Percentiles rank a stretch among this genome's conserved stretches.
Conservation (phyloP, 2,329 filamentous ascomycete species). For the Ophiocordyceps camponoti-leonardi region DNA sequence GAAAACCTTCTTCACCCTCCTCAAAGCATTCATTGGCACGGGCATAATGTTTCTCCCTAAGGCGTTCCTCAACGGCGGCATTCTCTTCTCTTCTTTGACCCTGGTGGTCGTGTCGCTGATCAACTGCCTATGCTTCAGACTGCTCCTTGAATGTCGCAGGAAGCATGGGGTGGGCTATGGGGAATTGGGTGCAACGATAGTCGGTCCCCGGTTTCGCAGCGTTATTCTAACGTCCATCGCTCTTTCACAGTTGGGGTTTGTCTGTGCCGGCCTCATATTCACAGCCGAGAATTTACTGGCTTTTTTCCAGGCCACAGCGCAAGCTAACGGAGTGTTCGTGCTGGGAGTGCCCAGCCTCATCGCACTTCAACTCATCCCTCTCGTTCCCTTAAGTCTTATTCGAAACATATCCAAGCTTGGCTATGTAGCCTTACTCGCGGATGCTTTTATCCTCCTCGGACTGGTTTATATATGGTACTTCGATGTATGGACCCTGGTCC, state of each 20-base stretch:
- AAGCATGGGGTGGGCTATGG: conserved; percentile 55
- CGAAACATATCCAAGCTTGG: conserved; percentile 62
- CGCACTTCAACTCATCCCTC: conserved; percentile 42
- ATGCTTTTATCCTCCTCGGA: conserved; percentile 55
- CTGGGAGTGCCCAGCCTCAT: conserved; percentile 40
- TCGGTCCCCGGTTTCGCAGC: conserved; percentile 42
- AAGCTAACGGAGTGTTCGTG: conserved; percentile 29
- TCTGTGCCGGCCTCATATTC: conserved; percentile 63
- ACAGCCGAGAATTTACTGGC: conserved; percentile 56
- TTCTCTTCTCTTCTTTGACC: conserved; percentile 56
- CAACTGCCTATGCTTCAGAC: conserved; percentile 54
- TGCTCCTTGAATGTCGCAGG: conserved; percentile 50
- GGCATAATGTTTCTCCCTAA: conserved; percentile 73
- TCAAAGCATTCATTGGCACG: conserved; percentile 66
- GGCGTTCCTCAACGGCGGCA: conserved; percentile 62
- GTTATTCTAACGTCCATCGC: conserved; percentile 55
- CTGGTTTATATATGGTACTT: conserved; percentile 59
- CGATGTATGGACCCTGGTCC: conserved; percentile 40
- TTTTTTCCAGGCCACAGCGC: conserved; percentile 46
- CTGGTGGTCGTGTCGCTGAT: conserved; percentile 47
- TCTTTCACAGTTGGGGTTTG: conserved; percentile 61
- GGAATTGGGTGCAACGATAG: conserved; percentile 51
- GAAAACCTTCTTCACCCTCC: conserved; percentile 61
- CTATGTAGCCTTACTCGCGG: conserved; percentile 49
- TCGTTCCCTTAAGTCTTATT: conserved; percentile 52